These are phyloP conservation scores for Phialocephala subalpina DNA, from an alignment of 2,329 filamentous ascomycete genomes.

Conservation along the genomic window DNA sequence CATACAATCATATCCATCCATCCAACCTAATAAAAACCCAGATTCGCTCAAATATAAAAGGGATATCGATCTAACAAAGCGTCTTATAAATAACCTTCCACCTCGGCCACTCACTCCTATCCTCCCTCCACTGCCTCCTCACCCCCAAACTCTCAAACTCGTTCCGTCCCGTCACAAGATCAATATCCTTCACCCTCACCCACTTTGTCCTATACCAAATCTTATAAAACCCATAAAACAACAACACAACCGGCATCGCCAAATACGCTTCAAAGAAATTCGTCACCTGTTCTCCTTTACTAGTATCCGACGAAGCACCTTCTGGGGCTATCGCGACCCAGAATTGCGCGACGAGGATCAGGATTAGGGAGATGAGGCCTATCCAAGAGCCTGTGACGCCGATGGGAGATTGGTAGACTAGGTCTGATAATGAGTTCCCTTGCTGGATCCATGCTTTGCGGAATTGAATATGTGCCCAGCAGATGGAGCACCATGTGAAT, in stretches of 20 bases:
- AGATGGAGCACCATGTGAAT: constrained; percentile 86
- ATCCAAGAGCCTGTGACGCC: constrained; percentile 69
- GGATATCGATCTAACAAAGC: constrained; percentile 61
- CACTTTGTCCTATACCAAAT: constrained; percentile 75
- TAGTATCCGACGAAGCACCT: constrained; percentile 53
- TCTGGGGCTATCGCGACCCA: constrained; percentile 85
- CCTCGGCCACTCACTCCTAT: constrained; percentile 72
- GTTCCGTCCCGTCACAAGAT: constrained; percentile 83
- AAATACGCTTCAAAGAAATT: constrained; percentile 80
- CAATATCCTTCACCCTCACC: constrained; percentile 77
- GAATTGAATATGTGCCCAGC: constrained; percentile 89
- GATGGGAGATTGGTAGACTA: constrained; percentile 67
- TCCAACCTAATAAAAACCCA: no score
- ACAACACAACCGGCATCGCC: constrained; percentile 71
- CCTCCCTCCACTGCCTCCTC: constrained; percentile 79
- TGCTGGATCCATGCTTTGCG: constrained; percentile 76
- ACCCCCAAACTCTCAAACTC: constrained; percentile 83
- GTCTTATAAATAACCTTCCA: constrained; percentile 82
- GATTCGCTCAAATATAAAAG: no score
- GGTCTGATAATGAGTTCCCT: constrained; percentile 66
- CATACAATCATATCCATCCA: neutral
- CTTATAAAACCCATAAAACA: constrained; percentile 80
- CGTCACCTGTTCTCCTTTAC: constrained; percentile 55
- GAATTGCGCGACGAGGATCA: constrained; percentile 57
- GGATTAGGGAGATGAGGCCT: constrained; percentile 63